A percentile compares a stretch with the other conserved stretches of the same genome.
Evolutionary conservation across 768 basidiomycete species (phyloP).

Genomic region (Lentinula detonsa): DNA sequence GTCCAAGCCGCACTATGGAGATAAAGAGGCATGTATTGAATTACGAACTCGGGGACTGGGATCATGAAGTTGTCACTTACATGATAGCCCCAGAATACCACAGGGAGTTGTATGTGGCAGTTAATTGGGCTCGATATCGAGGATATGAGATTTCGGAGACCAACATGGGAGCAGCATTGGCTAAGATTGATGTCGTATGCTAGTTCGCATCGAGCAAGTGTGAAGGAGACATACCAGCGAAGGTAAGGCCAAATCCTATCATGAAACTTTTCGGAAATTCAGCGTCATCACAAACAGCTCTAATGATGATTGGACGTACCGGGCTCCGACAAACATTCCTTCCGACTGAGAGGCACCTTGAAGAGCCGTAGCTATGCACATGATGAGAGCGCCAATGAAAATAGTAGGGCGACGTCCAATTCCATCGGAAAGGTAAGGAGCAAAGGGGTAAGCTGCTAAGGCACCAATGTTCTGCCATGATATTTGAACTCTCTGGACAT

Average conservation of each 20-base stretch:
- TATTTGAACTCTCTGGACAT: not conserved
- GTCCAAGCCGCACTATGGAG: constrained; percentile 73
- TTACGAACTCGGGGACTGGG: not conserved
- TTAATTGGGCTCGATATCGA: constrained; percentile 72
- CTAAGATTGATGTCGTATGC: constrained; percentile 22
- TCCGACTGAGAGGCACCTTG: constrained; percentile 70
- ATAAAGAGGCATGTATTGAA: not conserved
- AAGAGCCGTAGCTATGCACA: constrained; percentile 60
- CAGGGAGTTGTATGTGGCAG: constrained; percentile 75
- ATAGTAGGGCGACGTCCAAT: constrained; percentile 63
- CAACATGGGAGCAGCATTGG: constrained; percentile 75
- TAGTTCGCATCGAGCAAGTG: not conserved
- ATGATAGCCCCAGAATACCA: constrained; percentile 84
- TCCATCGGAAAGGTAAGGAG: constrained; percentile 67
- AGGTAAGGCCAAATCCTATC: constrained; percentile 73
- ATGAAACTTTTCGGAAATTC: constrained; percentile 39
- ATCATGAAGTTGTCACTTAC: constrained; percentile 26
- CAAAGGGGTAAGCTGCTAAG: constrained; percentile 62
- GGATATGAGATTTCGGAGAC: constrained; percentile 87
- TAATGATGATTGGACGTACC: constrained; percentile 28
- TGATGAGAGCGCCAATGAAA: constrained; percentile 64
- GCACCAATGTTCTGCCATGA: constrained; percentile 56
- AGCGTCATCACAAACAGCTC: not conserved
- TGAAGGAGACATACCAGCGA: constrained; percentile 39
- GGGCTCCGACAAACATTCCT: constrained; percentile 77